Base-by-base conservation (phyloP, 75 land plant species). In the Pinus albicaulis region DNA sequence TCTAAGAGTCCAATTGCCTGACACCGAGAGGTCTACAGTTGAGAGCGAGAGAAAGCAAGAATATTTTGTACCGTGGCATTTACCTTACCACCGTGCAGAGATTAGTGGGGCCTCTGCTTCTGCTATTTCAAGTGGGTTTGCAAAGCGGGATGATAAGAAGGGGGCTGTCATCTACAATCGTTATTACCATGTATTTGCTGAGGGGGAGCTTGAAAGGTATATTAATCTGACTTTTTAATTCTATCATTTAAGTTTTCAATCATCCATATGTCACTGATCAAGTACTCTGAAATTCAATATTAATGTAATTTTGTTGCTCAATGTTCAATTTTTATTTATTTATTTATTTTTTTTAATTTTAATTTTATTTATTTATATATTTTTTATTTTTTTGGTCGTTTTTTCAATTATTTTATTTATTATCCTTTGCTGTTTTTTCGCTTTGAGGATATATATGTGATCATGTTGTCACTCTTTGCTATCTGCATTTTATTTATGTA, bases 31-130 rank as follows among this genome's bases (percentile, higher is more conserved):
- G 41, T 12, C 38, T 68, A 20, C 34, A 38, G 71, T 3, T 28
- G 71, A 68, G 1, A 41, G 48, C 41, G 71, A 19, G 24, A 68
- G 52, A 74, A 79, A 77, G 24, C 98, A 96, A 75, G 99, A 96
- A 72, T 96, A 86, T 80, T 96, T 96, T 90, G 95, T 97, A 26
- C 99, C 99, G n/a, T 97, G 99, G 99, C 99, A 97, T 86, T 80
- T 97, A 31, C 99, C 99, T 68, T 97, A 89, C 75, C 99, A 97
- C 76, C 92, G 99, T 24, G 99, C 98, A 41, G 99, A 97, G 80
- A 79, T 97, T 23, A 87, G 87, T 74, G 99, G 99, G 28, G 89
- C 92, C 24, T 92, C 95, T 68, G 98, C 95, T 60, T 69, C 79
- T 63, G 99, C 99, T 52, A 77, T 97, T 70, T 90, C 89, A 26